A percentile compares a stretch with the other conserved stretches of the same genome.
These are phyloP conservation scores for Ogataea dorogensis DNA, from an alignment of 805 yeast genomes.

Conservation along the genomic window DNA sequence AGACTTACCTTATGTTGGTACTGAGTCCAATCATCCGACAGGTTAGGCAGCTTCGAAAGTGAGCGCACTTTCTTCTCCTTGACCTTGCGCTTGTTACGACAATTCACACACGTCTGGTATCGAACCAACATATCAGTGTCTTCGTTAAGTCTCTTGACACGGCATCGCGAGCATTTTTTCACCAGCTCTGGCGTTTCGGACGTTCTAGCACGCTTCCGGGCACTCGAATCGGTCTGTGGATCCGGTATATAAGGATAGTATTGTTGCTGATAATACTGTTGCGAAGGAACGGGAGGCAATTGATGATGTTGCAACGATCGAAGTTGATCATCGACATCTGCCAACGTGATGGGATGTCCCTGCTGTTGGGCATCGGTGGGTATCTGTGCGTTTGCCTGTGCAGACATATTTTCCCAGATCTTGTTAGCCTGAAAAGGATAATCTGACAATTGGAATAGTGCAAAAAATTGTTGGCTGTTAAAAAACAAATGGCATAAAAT, in stretches of 20 bases:
- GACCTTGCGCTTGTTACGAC: slow-evolving; percentile 41
- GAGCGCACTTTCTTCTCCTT: slow-evolving; percentile 30
- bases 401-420: slow-evolving; percentile 18
- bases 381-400: slow-evolving; percentile 13
- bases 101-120: slow-evolving; percentile 42
- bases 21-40: slow-evolving; percentile 34
- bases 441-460: slow-evolving; percentile 14
- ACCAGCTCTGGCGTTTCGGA: slow-evolving; percentile 18
- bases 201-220: slow-evolving; percentile 12
- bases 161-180: slow-evolving; percentile 44
- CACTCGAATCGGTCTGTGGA: slow-evolving; percentile 2
- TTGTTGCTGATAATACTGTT: slow-evolving; percentile 21
- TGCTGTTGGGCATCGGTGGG: slow-evolving; percentile 11
- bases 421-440: slow-evolving; percentile 14
- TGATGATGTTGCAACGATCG: slow-evolving; percentile 18
- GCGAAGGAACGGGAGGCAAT: slow-evolving; percentile 13
- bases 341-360: slow-evolving; percentile 18
- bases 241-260: slow-evolving; percentile 20
- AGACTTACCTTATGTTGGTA: slow-evolving; percentile 35
- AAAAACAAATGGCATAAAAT: slow-evolving; percentile 12
- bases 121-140: slow-evolving; percentile 33
- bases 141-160: slow-evolving; percentile 39
- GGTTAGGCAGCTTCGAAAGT: slow-evolving; percentile 35
- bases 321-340: slow-evolving; percentile 28
- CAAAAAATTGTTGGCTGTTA: slow-evolving; percentile 9